These are phyloP conservation scores for Paracorniculantispora psalliotae DNA, from an alignment of 2,329 filamentous ascomycete genomes.

Conservation along the genomic window DNA sequence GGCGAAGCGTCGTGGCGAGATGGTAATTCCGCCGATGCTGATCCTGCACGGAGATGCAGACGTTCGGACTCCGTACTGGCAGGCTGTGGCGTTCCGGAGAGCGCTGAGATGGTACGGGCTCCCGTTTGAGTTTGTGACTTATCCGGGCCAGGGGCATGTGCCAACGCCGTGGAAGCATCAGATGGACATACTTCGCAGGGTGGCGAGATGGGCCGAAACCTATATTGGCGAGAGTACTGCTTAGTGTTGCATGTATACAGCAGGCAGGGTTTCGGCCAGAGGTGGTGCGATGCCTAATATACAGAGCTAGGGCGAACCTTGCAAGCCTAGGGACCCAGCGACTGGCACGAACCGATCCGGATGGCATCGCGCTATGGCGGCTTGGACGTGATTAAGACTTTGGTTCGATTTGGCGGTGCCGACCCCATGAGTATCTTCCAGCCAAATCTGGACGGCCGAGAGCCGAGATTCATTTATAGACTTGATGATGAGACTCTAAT, in stretches of 20 bases:
- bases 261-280: too few relatives aligned
- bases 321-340: neutral
- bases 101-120: conserved; percentile 23
- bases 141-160: conserved; percentile 28
- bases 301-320: too few relatives aligned
- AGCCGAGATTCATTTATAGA: neutral
- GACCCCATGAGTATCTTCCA: conserved; percentile 10
- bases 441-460: neutral
- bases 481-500: neutral
- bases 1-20: neutral
- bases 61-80: conserved; percentile 23
- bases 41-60: conserved; percentile 26
- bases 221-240: too few relatives aligned
- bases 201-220: too few relatives aligned
- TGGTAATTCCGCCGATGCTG: conserved; percentile 15
- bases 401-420: conserved; percentile 4
- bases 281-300: too few relatives aligned
- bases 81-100: conserved; percentile 24
- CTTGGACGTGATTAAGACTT: neutral
- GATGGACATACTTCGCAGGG: too few relatives aligned
- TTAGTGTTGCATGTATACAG: too few relatives aligned
- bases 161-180: neutral
- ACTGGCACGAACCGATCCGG: conserved; percentile 5
- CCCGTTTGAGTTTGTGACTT: conserved; percentile 29
- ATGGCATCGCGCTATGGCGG: conserved; percentile 2